Base-by-base conservation (phyloP, 495 filamentous ascomycete species). In the Podospora pseudopauciseta region DNA sequence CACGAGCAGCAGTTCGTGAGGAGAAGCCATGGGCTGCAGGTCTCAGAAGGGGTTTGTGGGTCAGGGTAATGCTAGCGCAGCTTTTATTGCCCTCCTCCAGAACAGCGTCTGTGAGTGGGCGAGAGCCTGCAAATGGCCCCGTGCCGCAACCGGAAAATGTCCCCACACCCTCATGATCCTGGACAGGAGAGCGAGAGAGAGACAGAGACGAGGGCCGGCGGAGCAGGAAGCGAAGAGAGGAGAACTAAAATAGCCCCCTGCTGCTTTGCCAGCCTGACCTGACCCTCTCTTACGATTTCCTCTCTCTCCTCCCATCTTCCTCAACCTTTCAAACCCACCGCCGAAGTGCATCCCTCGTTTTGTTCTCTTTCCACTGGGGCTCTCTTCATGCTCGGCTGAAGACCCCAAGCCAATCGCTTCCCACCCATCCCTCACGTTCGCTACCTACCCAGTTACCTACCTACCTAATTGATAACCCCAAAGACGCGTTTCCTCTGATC, bases 1-100 rank as follows among this genome's bases (percentile, higher is more conserved):
- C 61, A 63, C 61, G 61, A 63, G 61, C 61, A 63, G 61, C 27
- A 63, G 61, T 63, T 63, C 61, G 32, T 26, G 55, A 58, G n/a
- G 54, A 23, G 23, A 23, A 18, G 16, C 54, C n/a, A 23, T 23
- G 4, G 6, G 61, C 61, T 63, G 61, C 61, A 63, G 28, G 61
- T 63, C 61, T 63, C 30, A 63, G 34, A 63, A 39, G 61, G 30
- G 16, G 49, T 63, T 63, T 34, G 27, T 34, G 61, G 61, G 61
- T 32, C 61, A 61, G 27, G 59, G 16, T 61, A 18, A 61, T 9
- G 58, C 19, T 60, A 20, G 19, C 26, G 58, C 58, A 60, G 28
- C 23, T 63, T 30, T 30, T 63, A 30, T 18, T 32, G 16, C 30
- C 23, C 60, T 34, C 19, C 60, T 32, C 3, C 11, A 9, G 9